A percentile compares a stretch with the other conserved stretches of the same genome.
These are phyloP conservation scores for Jackrogersella minutella DNA, from an alignment of 495 filamentous ascomycete genomes.

Conservation along the genomic window DNA sequence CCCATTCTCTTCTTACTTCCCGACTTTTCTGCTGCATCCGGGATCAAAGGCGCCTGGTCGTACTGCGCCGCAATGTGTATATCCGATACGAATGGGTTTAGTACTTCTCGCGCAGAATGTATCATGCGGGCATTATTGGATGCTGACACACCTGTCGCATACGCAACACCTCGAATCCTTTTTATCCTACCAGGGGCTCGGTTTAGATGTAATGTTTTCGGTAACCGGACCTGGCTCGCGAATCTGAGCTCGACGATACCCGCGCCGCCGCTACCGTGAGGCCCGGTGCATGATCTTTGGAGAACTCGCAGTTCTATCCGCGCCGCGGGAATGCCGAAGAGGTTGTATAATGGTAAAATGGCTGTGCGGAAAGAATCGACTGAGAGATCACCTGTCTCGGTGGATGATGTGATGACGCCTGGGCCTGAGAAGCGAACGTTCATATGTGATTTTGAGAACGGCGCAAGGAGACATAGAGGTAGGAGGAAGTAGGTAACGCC, in stretches of 20 bases:
- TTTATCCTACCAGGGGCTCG: conserved; percentile 80
- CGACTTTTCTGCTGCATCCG: conserved; percentile 63
- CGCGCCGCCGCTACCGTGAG: conserved; percentile 77
- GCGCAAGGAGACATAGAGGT: conserved; percentile 87
- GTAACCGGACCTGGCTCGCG: conserved; percentile 87
- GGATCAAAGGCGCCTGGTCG: conserved; percentile 75
- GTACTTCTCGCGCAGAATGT: conserved; percentile 81
- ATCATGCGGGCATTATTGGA: conserved; percentile 97
- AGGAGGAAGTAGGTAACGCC: conserved; percentile 93
- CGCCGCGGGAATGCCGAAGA: conserved; percentile 82
- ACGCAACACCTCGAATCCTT: conserved; percentile 89
- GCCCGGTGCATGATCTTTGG: conserved; percentile 76
- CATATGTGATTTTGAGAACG: conserved; percentile 88
- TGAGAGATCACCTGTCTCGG: conserved; percentile 79
- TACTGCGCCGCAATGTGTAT: conserved; percentile 77
- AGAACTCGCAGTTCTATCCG: conserved; percentile 89
- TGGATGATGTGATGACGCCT: conserved; percentile 92
- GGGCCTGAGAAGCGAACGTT: conserved; percentile 88
- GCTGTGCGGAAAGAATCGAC: conserved; percentile 94
- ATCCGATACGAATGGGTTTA: conserved; percentile 86
- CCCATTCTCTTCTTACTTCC: conserved; percentile 57
- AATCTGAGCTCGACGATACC: conserved; percentile 93
- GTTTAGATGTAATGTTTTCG: conserved; percentile 94
- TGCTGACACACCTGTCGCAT: conserved; percentile 85
- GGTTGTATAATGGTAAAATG: conserved; percentile 85